Evolutionary conservation across 495 filamentous ascomycete genomes (phyloP).

Genomic region (Hypoxylon fragiforme): DNA sequence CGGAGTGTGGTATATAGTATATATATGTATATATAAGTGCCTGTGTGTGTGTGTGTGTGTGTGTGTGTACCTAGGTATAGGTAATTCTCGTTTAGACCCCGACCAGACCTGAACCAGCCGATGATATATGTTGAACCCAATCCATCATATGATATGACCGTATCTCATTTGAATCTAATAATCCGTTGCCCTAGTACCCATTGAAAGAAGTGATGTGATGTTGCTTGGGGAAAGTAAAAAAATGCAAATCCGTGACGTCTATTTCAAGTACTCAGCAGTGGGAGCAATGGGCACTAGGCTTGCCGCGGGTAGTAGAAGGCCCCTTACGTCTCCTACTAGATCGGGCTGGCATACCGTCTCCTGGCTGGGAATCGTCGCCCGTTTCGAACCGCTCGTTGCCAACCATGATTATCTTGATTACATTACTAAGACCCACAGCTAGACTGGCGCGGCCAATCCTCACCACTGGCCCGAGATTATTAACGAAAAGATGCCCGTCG

Average conservation of each 20-base stretch:
- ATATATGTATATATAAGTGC: too few species aligned
- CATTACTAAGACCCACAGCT: conserved; percentile 68
- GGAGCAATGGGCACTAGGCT: conserved; percentile 10
- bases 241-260: not conserved
- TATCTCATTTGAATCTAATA: not conserved
- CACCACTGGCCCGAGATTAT: conserved; percentile 60
- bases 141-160: not conserved
- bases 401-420: conserved; percentile 65
- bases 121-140: too few species aligned
- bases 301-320: conserved; percentile 31
- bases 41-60: too few species aligned
- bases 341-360: conserved; percentile 36
- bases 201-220: not conserved
- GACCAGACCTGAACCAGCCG: too few species aligned
- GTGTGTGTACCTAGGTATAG: too few species aligned
- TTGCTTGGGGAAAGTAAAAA: not conserved
- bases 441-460: conserved; percentile 60
- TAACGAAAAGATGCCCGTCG: conserved; percentile 59
- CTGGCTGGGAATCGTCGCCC: conserved; percentile 31
- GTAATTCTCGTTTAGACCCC: too few species aligned
- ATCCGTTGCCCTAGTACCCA: not conserved
- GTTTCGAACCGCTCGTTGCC: conserved; percentile 63
- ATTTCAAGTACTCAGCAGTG: conserved; percentile 11
- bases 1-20: too few species aligned
- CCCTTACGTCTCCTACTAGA: conserved; percentile 40